Evolutionary conservation across 805 yeast species (phyloP).

Genomic region (Pichia heedii): DNA sequence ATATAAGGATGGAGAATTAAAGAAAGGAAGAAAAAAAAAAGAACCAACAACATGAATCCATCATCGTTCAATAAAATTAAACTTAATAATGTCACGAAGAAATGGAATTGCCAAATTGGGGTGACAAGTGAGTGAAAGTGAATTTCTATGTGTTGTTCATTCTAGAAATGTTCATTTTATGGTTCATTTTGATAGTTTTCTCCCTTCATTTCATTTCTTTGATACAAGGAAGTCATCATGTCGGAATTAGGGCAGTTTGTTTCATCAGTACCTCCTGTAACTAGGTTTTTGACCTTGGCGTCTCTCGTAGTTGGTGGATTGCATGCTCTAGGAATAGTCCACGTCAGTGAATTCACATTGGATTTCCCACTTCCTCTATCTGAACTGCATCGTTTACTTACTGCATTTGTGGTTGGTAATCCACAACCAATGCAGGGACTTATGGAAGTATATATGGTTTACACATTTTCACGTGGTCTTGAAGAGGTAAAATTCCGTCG

Average conservation of each 20-base stretch:
- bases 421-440: constrained; percentile 36
- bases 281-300: constrained; percentile 44
- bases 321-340: constrained; percentile 25
- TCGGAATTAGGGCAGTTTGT: constrained; percentile 30
- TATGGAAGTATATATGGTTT: constrained; percentile 48
- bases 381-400: constrained; percentile 39
- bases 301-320: constrained; percentile 37
- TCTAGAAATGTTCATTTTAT: no score
- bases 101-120: no score
- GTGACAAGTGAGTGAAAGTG: no score
- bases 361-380: constrained; percentile 27
- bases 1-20: no score
- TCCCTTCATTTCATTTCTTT: no score
- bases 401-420: constrained; percentile 39
- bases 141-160: no score
- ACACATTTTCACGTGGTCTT: constrained; percentile 46
- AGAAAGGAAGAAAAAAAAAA: no score
- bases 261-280: constrained; percentile 49
- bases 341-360: constrained; percentile 19
- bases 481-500: constrained; percentile 42
- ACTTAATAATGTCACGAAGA: no score
- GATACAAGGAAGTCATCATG: no score
- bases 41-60: no score
- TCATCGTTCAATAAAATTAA: no score
- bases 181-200: no score